Base-by-base conservation (phyloP, 306 rosid species). In the Arachis hypogaea region DNA sequence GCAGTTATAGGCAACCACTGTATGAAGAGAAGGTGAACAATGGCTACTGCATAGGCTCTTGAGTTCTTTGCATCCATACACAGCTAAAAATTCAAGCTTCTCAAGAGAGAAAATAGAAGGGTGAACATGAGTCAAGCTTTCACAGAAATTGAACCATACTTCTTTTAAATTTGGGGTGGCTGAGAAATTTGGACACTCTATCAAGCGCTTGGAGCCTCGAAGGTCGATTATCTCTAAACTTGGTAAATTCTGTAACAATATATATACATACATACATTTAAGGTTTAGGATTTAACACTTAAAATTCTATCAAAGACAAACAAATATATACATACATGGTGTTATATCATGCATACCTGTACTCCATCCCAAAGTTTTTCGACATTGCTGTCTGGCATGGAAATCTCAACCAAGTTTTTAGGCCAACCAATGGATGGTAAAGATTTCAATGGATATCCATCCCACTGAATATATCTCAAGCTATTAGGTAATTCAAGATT, bases 1-100 rank as follows among this genome's bases (percentile, higher is more conserved):
- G 67, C 78, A 78, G 0, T 3, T 0, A 0, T 0, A 0, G 6
- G 67, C 69, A 4, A 0, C 0, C 1, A 81, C 47, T 0, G 0
- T 0, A 12, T 0, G 1, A 0, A 75, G 81, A 9, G 63, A 59
- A 14, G 54, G 47, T 8, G 66, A 46, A 40, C 75, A 66, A 56
- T 5, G 12, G 56, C 57, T 60, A 16, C 61, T 57, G 8, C 18
- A 28, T 12, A 80, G 72, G 50, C 42, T 60, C 66, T 44, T 68
- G 8, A 80, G 62, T 0, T 41, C 36, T 7, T 0, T 55, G 49
- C 83, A 80, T 5, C 9, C 29, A 0, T 0, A 0, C 11, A 80
- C 0, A 4, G 0, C 0, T 30, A 80, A 29, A 1, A 0, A 0
- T 11, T 4, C n/a, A 8, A 80, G 76, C 55, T 68, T 59, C 7